A percentile compares a stretch with the other conserved stretches of the same genome.
These are phyloP conservation scores for Ajuga chamaepitys DNA, from an alignment of 257 asterid species.

Conservation along the genomic window DNA sequence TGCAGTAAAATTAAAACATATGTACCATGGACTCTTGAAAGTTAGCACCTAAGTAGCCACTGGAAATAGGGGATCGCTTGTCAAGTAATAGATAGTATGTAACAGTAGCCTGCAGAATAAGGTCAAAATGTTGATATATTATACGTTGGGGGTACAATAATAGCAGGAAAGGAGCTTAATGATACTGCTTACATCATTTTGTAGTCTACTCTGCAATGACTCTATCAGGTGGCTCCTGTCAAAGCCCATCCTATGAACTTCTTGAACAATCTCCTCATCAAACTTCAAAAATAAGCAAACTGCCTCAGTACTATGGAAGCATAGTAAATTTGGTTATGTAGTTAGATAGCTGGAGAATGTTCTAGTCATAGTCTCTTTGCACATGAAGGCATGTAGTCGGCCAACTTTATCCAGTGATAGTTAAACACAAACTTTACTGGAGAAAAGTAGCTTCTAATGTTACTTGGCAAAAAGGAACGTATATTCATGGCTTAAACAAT, in stretches of 20 bases:
- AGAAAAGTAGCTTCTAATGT: conserved; percentile 3
- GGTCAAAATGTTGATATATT: not conserved
- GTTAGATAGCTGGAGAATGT: not conserved
- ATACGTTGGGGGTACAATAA: conserved; percentile 6
- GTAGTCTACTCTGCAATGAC: conserved; percentile 72
- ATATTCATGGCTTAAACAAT: not conserved
- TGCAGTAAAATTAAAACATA: not conserved
- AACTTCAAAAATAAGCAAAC: conserved; percentile 49
- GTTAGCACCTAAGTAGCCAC: conserved; percentile 78
- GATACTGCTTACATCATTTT: conserved; percentile 62
- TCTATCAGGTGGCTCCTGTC: conserved; percentile 66
- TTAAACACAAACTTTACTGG: not conserved
- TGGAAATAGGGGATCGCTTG: conserved; percentile 56
- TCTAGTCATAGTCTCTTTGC: not conserved
- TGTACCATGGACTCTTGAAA: conserved; percentile 74
- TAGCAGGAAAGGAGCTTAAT: not conserved
- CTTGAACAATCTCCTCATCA: conserved; percentile 76
- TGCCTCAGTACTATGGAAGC: conserved; percentile 12
- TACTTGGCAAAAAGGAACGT: not conserved
- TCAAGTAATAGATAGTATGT: conserved; percentile 81
- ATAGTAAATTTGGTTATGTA: not conserved
- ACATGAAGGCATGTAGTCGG: not conserved
- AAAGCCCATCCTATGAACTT: conserved; percentile 74
- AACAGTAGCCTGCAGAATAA: conserved; percentile 71
- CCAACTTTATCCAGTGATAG: not conserved